These are phyloP conservation scores for Aplosporella prunicola DNA, from an alignment of 2,329 filamentous ascomycete genomes.

Conservation along the genomic window DNA sequence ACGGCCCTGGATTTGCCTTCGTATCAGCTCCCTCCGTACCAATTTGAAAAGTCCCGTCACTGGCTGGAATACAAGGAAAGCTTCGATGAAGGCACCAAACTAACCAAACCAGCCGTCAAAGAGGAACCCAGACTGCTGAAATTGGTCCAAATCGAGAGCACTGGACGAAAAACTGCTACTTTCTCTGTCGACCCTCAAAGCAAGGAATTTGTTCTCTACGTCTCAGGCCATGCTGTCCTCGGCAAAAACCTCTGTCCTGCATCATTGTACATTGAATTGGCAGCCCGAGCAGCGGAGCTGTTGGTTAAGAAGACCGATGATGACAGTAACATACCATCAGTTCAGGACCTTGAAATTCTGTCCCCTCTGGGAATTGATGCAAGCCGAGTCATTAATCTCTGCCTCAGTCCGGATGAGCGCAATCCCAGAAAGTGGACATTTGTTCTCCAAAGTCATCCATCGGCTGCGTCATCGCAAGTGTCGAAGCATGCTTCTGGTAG, in stretches of 20 bases:
- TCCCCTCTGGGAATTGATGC: background rate
- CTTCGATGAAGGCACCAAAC: too few species aligned
- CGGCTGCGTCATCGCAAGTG: conserved; percentile 1
- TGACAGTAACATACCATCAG: background rate
- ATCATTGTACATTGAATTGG: conserved; percentile 17
- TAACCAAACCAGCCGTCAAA: background rate
- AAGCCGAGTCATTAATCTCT: background rate
- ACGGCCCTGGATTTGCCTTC: background rate
- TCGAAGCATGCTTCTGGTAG: background rate
- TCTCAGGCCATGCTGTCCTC: conserved; percentile 15
- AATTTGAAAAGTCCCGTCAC: conserved; percentile 10
- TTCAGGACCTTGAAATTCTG: background rate
- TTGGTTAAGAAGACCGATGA: background rate
- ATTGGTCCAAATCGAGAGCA: background rate
- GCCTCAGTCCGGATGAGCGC: background rate
- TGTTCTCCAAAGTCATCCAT: background rate
- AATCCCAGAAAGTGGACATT: background rate
- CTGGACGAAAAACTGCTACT: too few species aligned
- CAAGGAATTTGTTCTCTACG: conserved; percentile 11
- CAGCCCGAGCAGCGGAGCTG: conserved; percentile 11
- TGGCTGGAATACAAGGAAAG: conserved; percentile 5
- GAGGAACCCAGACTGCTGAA: background rate
- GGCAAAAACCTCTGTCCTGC: conserved; percentile 15
- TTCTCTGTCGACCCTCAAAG: conserved; percentile 13
- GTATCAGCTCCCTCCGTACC: conserved; percentile 7